These are phyloP conservation scores for Corynespora cassiicola DNA, from an alignment of 2,329 filamentous ascomycete species.

Conservation along the genomic window DNA sequence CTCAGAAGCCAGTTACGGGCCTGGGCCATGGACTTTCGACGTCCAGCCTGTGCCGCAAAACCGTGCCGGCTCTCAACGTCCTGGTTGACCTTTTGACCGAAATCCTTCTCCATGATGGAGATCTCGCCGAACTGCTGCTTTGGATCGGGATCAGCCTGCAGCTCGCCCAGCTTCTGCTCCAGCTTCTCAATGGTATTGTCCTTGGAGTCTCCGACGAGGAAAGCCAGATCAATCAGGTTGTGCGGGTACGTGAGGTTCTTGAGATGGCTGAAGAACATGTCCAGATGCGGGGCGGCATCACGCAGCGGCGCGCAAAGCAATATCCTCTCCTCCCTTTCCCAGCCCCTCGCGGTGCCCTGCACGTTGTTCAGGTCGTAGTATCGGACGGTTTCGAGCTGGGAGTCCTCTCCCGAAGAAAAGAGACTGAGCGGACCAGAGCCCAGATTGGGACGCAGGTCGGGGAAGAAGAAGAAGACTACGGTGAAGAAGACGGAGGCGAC, in stretches of 20 bases:
- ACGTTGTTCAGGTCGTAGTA: constrained; percentile 96
- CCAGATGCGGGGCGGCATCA: constrained; percentile 88
- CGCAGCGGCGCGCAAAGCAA: constrained; percentile 91
- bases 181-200: constrained; percentile 84
- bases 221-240: constrained; percentile 93
- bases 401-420: constrained; percentile 69
- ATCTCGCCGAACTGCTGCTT: constrained; percentile 92
- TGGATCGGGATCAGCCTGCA: constrained; percentile 81
- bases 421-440: constrained; percentile 72
- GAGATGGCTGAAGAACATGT: constrained; percentile 99
- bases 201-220: constrained; percentile 96
- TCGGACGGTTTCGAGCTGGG: constrained; percentile 90
- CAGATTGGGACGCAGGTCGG: constrained; percentile 72
- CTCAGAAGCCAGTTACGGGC: constrained; percentile 96
- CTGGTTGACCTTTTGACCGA: constrained; percentile 96
- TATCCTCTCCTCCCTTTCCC: constrained; percentile 96
- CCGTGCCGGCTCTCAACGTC: constrained; percentile 97
- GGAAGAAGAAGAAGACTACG: constrained; percentile 74
- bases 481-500: constrained; percentile 63
- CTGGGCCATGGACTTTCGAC: constrained; percentile 97
- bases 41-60: constrained; percentile 91
- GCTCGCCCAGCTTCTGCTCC: constrained; percentile 73
- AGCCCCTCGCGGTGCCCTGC: constrained; percentile 88
- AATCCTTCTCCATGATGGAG: constrained; percentile 97
- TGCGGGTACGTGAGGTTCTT: constrained; percentile 97